phyloP scores from a whole-genome alignment of 108 stramenopile species.

The Nitzschia sp. region DNA sequence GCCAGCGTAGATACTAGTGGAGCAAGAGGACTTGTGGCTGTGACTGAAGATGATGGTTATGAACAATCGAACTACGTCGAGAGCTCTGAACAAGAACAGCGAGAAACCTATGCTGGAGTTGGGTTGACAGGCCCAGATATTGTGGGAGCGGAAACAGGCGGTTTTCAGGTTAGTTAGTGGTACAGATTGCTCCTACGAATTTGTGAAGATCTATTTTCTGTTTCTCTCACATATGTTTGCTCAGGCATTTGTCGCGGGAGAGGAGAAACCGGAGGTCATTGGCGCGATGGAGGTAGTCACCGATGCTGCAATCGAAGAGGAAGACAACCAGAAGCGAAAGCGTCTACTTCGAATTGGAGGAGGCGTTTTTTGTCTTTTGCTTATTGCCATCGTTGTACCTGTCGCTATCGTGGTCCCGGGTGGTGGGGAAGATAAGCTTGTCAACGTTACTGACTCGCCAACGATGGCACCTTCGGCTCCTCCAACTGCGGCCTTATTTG shows the following conservation, averaged over 20 bases:
- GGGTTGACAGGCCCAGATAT: conserved; percentile 2
- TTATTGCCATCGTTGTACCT: conserved; percentile 25
- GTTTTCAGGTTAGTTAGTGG: conserved; percentile 12
- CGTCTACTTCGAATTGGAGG: conserved; percentile 13
- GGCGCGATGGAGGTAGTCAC: conserved; percentile 18
- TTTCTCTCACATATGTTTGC: too few relatives aligned
- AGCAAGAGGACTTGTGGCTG: too few relatives aligned
- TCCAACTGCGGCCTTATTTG: conserved; percentile 22
- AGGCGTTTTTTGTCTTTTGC: conserved; percentile 6
- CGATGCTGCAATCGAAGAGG: conserved; percentile 20
- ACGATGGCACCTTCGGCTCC: conserved; percentile 24
- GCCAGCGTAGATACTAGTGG: not conserved
- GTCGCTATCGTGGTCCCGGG: conserved; percentile 17
- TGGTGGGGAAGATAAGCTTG: not conserved
- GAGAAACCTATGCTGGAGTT: conserved; percentile 11
- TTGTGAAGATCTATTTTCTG: too few relatives aligned
- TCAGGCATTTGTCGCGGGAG: conserved; percentile 33
- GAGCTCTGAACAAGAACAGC: not conserved
- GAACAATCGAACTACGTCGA: not conserved
- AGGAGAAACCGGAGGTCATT: conserved; percentile 3
- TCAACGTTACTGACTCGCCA: not conserved
- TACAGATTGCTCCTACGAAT: too few relatives aligned
- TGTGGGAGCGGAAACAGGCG: not conserved
- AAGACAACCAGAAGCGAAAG: conserved; percentile 12
- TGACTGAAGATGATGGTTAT: not conserved